These are phyloP conservation scores for Rhexocercosporidium sp. DNA, from an alignment of 2,329 filamentous ascomycete genomes.

Conservation along the genomic window DNA sequence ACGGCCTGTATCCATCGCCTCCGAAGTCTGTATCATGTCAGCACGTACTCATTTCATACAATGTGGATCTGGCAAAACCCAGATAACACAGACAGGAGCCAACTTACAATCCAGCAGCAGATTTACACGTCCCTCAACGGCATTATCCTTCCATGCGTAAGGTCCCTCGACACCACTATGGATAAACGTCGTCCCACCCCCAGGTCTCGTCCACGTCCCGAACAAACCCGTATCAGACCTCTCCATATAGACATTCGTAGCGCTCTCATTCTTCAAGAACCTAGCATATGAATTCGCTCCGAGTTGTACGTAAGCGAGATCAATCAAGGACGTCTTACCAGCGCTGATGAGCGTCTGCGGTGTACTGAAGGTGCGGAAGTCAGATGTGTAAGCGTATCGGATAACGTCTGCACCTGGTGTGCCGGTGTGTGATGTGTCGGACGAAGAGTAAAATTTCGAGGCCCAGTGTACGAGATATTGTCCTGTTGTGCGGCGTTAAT, in stretches of 20 bases:
- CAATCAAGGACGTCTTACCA: constrained; percentile 54
- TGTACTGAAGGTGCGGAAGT: constrained; percentile 57
- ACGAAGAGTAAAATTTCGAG: constrained; percentile 54
- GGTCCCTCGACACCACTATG: constrained; percentile 51
- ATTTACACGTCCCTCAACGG: constrained; percentile 47
- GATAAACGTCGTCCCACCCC: constrained; percentile 50
- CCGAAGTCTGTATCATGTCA: constrained; percentile 43
- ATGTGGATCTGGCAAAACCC: not conserved
- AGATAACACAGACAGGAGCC: not conserved
- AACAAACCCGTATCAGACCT: constrained; percentile 54
- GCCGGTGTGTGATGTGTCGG: constrained; percentile 55
- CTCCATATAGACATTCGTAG: constrained; percentile 57
- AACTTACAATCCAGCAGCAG: constrained; percentile 51
- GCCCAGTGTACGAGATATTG: constrained; percentile 55
- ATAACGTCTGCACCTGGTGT: constrained; percentile 50
- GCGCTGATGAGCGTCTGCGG: constrained; percentile 57
- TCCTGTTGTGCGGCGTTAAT: constrained; percentile 31
- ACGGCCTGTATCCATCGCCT: constrained; percentile 55
- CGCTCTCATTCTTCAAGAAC: constrained; percentile 61
- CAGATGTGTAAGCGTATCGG: constrained; percentile 59
- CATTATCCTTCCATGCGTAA: constrained; percentile 51
- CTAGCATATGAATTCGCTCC: constrained; percentile 52
- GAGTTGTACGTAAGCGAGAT: constrained; percentile 60
- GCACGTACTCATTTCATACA: not conserved
- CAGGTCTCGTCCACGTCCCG: constrained; percentile 56